Evolutionary conservation across 345 rosid genomes (phyloP), one percentile per base, ranked within the genome.

Genomic region (Odontarrhena argentea): DNA sequence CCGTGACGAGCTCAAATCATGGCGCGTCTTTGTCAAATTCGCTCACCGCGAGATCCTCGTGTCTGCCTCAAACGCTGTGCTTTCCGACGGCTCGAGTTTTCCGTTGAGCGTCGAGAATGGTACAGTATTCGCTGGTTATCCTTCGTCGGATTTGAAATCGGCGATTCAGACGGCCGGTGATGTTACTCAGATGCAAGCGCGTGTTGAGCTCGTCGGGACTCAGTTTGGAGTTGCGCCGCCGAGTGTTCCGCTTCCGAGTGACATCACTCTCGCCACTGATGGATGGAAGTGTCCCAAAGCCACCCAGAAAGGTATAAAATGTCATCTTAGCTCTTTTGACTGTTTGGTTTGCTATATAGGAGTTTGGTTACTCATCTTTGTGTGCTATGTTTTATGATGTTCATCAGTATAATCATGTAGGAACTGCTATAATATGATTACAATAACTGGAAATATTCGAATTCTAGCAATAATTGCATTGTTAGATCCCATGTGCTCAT

Each of bases 111-210:
- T 90, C 5, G 91, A 80, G 11, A 88, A 82, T 77, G 98, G 96
- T 3, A 83, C 96, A 55, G 63, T 86, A 2, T 84, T 93, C 25
- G 77, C 87, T 3, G 98, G 98, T 5, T 82, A 54, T 56, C 97
- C 97, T 41, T 55, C 50, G 37, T 73, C 89, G 60, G 91, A 90
- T 74, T 81, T 93, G 79, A 88, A 90, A 76, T 82, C 96, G 15
- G 92, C 97, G 24, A 88, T 93, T 56, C 90, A 82, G 54, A 93
- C 98, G 10, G 98, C 98, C 0, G 98, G 98, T 3, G 98, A 93
- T 42, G 25, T 74, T n/a, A 77, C 85, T 37, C 96, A 86, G 83
- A 93, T 92, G 79, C 78, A 79, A 57, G 87, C 84, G n/a, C 80
- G 69, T 68, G 76, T 93, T 54, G 70, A 76, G 49, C 51, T 93